These are phyloP conservation scores for Picea abies DNA, from an alignment of 83 land plant species.

Conservation along the genomic window DNA sequence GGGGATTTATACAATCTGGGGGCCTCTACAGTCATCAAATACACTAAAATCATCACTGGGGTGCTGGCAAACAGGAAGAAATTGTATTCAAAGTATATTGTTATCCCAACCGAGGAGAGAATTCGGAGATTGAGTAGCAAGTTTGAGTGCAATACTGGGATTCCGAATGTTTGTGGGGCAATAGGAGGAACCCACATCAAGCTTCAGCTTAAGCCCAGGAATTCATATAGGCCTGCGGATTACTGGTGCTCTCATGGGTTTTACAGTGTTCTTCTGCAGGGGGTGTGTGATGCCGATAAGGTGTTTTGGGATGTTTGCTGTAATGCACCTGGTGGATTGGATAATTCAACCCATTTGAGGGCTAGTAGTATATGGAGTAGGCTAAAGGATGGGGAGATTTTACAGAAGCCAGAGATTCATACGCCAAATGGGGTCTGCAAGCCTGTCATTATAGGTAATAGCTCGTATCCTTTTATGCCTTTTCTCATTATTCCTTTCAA, in stretches of 20 bases:
- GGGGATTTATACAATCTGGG: conserved; percentile 21
- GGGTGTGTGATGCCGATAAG: conserved; percentile 34
- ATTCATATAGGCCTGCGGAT: not conserved
- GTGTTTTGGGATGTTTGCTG: conserved; percentile 38
- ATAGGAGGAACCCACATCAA: conserved; percentile 31
- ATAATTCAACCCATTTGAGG: conserved; percentile 24
- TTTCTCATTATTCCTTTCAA: conserved; percentile 25
- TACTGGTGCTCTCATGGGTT: not conserved
- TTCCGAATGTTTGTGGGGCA: conserved; percentile 28
- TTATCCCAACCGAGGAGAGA: conserved; percentile 24
- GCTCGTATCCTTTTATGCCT: conserved; percentile 19
- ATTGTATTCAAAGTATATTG: conserved; percentile 26
- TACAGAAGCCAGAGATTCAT: conserved; percentile 17
- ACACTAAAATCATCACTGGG: conserved; percentile 23
- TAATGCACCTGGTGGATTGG: conserved; percentile 24
- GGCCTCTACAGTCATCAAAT: conserved; percentile 18
- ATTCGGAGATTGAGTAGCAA: conserved; percentile 14
- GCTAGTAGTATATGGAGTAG: conserved; percentile 24
- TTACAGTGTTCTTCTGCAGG: conserved; percentile 28
- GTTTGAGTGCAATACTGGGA: conserved; percentile 12
- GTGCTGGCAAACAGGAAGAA: conserved; percentile 16
- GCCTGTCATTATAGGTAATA: conserved; percentile 26
- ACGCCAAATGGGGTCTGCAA: conserved; percentile 3
- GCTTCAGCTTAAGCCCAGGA: conserved; percentile 16
- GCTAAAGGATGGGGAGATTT: conserved; percentile 11